Evolutionary conservation across 768 basidiomycete genomes (phyloP).

Genomic region (Suillus sp.): DNA sequence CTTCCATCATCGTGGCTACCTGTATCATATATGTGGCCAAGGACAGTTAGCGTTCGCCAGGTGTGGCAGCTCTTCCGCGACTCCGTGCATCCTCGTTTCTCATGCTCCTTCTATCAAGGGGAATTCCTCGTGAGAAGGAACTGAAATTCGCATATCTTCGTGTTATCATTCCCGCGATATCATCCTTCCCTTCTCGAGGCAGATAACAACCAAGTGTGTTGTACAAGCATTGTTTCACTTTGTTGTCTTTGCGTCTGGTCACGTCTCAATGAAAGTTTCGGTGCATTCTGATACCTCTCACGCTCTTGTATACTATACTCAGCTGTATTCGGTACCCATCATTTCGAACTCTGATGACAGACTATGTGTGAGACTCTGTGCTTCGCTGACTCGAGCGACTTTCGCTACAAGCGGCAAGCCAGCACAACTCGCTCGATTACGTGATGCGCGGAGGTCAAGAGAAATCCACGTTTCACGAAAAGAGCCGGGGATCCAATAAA

Average conservation of each 20-base stretch:
- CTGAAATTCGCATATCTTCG: no score
- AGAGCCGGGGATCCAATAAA: constrained; percentile 17
- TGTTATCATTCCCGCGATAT: not conserved
- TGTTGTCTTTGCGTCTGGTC: not conserved
- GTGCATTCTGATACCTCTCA: constrained; percentile 1
- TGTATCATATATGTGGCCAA: constrained; percentile 52
- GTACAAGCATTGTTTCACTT: not conserved
- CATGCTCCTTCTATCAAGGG: constrained; percentile 3
- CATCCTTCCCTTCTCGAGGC: not conserved
- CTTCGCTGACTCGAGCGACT: not conserved
- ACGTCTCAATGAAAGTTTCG: not conserved
- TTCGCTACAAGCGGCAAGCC: constrained; percentile 2
- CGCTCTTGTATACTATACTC: constrained; percentile 4
- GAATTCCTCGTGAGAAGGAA: not conserved
- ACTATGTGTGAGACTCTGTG: constrained; percentile 2
- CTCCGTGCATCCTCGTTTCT: not conserved
- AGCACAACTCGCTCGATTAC: constrained; percentile 7
- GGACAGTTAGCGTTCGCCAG: constrained; percentile 13
- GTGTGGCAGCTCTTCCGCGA: not conserved
- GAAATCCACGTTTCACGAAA: constrained; percentile 22
- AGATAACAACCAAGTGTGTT: not conserved
- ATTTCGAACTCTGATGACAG: not conserved
- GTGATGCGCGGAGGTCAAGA: constrained; percentile 3
- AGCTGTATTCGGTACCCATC: not conserved
- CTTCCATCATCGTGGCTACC: constrained; percentile 50